Conservation (phyloP, 2,329 filamentous ascomycete species). For the Aspergillus flavus region DNA sequence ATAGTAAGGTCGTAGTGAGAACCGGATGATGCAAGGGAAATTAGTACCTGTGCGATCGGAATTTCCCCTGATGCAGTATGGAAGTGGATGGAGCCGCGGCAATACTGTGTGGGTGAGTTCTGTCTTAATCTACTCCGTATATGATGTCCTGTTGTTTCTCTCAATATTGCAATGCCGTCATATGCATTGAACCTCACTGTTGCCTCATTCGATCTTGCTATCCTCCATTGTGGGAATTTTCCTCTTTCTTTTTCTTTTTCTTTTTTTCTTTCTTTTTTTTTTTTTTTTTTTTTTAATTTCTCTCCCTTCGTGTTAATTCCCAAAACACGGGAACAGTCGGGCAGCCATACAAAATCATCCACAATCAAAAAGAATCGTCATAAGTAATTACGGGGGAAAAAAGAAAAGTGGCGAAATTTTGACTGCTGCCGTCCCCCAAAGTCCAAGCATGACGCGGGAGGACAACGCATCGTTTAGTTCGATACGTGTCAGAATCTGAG, state of each 20-base stretch:
- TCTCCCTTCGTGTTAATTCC: background rate
- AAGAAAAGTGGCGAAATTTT: constrained; percentile 10
- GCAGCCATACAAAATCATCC: constrained; percentile 11
- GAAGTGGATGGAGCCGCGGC: constrained; percentile 16
- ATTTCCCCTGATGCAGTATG: constrained; percentile 11
- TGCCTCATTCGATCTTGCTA: background rate
- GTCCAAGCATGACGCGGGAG: constrained; percentile 18
- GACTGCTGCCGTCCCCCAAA: constrained; percentile 14
- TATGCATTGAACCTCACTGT: constrained; percentile 5
- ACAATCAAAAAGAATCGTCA: constrained; percentile 9
- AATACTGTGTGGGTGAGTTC: background rate
- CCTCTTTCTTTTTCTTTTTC: background rate
- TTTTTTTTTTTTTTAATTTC: no score
- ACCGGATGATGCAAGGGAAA: constrained; percentile 21
- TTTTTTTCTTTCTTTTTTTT: background rate
- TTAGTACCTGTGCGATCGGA: constrained; percentile 14
- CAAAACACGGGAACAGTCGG: constrained; percentile 9
- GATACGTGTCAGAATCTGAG: constrained; percentile 36
- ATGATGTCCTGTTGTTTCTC: background rate
- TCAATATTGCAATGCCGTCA: constrained; percentile 9
- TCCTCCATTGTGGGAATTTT: background rate
- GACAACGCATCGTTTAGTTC: constrained; percentile 27
- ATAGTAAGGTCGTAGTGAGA: constrained; percentile 5
- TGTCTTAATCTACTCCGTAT: constrained; percentile 9
- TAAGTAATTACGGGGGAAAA: constrained; percentile 2